Conservation (phyloP, 2,329 filamentous ascomycete genomes). For the Trichothecium roseum region DNA sequence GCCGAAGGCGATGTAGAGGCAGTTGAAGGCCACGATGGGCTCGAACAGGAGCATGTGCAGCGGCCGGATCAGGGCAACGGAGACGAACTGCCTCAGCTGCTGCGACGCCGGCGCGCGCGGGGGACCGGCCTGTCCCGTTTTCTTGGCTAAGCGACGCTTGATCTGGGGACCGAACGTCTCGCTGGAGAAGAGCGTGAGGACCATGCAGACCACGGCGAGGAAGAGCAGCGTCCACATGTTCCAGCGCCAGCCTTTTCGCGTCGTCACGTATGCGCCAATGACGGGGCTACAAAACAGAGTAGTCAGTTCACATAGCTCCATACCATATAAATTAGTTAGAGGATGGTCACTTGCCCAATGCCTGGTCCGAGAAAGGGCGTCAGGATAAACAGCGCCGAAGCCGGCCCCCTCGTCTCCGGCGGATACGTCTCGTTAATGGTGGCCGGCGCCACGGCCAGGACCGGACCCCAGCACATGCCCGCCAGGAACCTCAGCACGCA, state of each 20-base stretch:
- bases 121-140: slow-evolving; percentile 19
- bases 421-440: slow-evolving; percentile 38
- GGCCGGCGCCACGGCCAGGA: slow-evolving; percentile 37
- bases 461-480: slow-evolving; percentile 38
- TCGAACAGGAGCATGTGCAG: slow-evolving; percentile 50
- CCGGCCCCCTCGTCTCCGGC: slow-evolving; percentile 28
- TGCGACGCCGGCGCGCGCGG: slow-evolving; percentile 11
- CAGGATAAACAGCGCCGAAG: slow-evolving; percentile 34
- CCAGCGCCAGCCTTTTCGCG: slow-evolving; percentile 40
- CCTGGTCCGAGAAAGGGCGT: slow-evolving; percentile 43
- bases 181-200: slow-evolving; percentile 28
- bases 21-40: slow-evolving; percentile 49
- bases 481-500: slow-evolving; percentile 46
- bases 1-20: slow-evolving; percentile 37
- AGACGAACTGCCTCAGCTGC: slow-evolving; percentile 23
- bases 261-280: slow-evolving; percentile 35
- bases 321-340: not conserved
- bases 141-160: slow-evolving; percentile 24
- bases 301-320: not conserved
- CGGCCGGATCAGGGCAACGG: slow-evolving; percentile 36
- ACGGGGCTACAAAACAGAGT: slow-evolving; percentile 27
- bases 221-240: slow-evolving; percentile 41
- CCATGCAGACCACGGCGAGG: slow-evolving; percentile 26
- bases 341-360: slow-evolving; percentile 28
- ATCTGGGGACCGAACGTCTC: slow-evolving; percentile 49